Conservation (phyloP, 441 rosid genomes). For the Corymbia citriodora region DNA sequence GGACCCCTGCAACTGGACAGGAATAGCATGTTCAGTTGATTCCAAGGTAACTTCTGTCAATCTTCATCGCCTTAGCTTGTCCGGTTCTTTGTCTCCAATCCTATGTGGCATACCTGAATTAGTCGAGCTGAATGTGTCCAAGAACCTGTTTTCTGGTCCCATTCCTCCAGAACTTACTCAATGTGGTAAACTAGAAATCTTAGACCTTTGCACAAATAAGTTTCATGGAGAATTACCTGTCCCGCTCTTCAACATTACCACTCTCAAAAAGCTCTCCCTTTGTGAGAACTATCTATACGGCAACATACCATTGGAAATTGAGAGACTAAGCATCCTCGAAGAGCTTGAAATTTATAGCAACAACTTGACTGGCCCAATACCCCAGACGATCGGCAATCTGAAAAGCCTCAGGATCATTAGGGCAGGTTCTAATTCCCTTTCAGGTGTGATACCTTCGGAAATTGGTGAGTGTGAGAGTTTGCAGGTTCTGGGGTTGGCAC, state of each 20-base stretch:
- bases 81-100: slow-evolving; percentile 44
- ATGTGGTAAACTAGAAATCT: slow-evolving; percentile 36
- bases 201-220: slow-evolving; percentile 52
- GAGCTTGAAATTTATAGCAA: slow-evolving; percentile 45
- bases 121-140: slow-evolving; percentile 33
- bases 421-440: slow-evolving; percentile 39
- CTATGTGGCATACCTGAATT: slow-evolving; percentile 36
- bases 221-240: slow-evolving; percentile 44
- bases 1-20: slow-evolving; percentile 48
- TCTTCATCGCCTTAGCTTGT: slow-evolving; percentile 33
- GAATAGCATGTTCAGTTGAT: slow-evolving; percentile 28
- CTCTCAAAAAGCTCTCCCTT: slow-evolving; percentile 38
- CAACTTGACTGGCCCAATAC: slow-evolving; percentile 45
- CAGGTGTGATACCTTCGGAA: slow-evolving; percentile 41
- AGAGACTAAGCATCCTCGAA: slow-evolving; percentile 26
- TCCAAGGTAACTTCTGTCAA: slow-evolving; percentile 31
- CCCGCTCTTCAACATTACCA: slow-evolving; percentile 26
- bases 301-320: slow-evolving; percentile 27
- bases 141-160: slow-evolving; percentile 42
- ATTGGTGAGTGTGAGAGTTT: slow-evolving; percentile 43
- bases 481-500: slow-evolving; percentile 49
- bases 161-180: slow-evolving; percentile 27
- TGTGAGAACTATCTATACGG: slow-evolving; percentile 47
- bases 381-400: slow-evolving; percentile 27
- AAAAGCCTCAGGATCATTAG: slow-evolving; percentile 34